These are phyloP conservation scores for Phytopythium aichiense DNA, from an alignment of 352 stramenopile species.

Conservation along the genomic window DNA sequence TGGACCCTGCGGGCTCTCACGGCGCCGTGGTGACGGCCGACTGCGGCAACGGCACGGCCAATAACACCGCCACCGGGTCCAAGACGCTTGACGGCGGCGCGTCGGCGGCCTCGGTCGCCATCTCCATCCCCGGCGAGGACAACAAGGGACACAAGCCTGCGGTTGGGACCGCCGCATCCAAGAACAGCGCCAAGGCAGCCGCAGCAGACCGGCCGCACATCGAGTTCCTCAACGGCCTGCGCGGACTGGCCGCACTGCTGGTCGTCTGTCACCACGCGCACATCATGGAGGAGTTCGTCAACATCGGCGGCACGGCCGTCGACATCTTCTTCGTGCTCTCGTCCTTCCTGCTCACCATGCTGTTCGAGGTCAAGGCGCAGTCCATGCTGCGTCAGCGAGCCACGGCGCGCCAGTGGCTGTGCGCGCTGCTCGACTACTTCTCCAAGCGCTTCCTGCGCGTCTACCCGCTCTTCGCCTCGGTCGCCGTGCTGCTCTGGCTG, in stretches of 20 bases:
- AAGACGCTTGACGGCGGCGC: neutral
- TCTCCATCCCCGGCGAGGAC: neutral
- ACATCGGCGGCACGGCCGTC: slow-evolving; percentile 32
- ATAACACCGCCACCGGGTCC: neutral
- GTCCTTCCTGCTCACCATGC: slow-evolving; percentile 45
- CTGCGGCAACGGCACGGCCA: neutral
- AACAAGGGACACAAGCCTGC: neutral
- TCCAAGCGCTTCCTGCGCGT: slow-evolving; percentile 40
- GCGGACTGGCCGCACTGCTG: slow-evolving; percentile 18
- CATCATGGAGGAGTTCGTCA: slow-evolving; percentile 32
- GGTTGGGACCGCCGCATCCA: neutral
- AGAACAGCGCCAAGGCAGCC: neutral
- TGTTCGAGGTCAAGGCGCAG: slow-evolving; percentile 45
- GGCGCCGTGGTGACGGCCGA: neutral
- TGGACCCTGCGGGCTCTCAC: neutral
- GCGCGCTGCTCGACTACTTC: slow-evolving; percentile 37
- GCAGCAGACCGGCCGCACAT: slow-evolving; percentile 12
- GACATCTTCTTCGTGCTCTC: slow-evolving; percentile 58
- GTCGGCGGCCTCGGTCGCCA: neutral
- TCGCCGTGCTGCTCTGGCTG: slow-evolving; percentile 27
- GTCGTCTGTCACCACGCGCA: slow-evolving; percentile 17
- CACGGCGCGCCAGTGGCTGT: slow-evolving; percentile 21
- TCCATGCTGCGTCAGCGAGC: slow-evolving; percentile 23
- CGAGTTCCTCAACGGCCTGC: slow-evolving; percentile 25
- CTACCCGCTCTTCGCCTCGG: slow-evolving; percentile 39